A percentile compares a stretch with the other conserved stretches of the same genome.
These are phyloP conservation scores for Diophrys appendiculata DNA, from an alignment of 73 alveolate species.

Conservation along the genomic window DNA sequence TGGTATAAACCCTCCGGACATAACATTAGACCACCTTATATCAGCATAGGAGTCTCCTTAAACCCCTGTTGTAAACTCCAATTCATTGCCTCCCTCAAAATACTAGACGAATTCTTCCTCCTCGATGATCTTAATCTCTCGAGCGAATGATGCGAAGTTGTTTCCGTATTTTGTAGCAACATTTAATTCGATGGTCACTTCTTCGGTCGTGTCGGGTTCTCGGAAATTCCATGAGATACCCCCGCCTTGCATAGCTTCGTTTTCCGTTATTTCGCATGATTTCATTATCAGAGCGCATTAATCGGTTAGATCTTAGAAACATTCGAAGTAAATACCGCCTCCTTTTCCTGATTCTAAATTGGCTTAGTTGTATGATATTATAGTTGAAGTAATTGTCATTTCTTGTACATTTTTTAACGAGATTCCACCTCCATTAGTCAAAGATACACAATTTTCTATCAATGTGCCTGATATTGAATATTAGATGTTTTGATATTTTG, in stretches of 20 bases:
- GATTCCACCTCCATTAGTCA: constrained; percentile 57
- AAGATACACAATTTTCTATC: constrained; percentile 25
- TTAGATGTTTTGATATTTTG: constrained; percentile 3
- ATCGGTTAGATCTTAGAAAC: constrained; percentile 41
- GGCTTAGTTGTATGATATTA: constrained; percentile 23
- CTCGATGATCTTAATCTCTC: constrained; percentile 44
- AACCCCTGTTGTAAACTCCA: constrained; percentile 17
- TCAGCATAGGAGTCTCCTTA: constrained; percentile 19
- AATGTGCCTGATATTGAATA: constrained; percentile 20
- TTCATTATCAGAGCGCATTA: constrained; percentile 24
- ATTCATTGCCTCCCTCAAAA: constrained; percentile 15
- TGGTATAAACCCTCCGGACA: constrained; percentile 64
- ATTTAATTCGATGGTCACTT: constrained; percentile 13
- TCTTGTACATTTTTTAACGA: constrained; percentile 2
- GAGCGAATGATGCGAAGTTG: constrained; percentile 50
- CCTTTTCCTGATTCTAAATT: constrained; percentile 33
- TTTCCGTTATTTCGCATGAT: background rate
- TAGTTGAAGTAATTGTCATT: constrained; percentile 16
- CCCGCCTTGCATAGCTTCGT: constrained; percentile 48
- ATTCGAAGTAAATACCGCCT: constrained; percentile 53
- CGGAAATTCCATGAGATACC: constrained; percentile 58
- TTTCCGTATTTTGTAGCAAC: constrained; percentile 45
- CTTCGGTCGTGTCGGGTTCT: constrained; percentile 30
- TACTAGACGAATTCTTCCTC: constrained; percentile 40
- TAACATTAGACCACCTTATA: constrained; percentile 30